A percentile compares a stretch with the other conserved stretches of the same genome.
phyloP scores from a whole-genome alignment of 768 basidiomycete genomes.

The Lactifluus rugatus region DNA sequence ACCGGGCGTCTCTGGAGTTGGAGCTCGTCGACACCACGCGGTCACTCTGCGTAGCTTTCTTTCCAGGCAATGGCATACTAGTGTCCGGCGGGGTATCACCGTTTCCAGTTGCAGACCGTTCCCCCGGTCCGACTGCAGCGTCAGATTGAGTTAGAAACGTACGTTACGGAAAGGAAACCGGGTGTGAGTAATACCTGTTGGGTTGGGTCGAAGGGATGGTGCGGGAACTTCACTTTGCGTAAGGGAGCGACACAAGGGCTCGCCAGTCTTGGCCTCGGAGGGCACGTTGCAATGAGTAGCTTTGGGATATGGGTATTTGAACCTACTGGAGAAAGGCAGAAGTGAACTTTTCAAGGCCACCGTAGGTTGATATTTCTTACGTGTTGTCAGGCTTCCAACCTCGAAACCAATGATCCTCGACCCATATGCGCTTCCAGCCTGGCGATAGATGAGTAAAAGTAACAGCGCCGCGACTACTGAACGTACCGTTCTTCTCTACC shows the following conservation, averaged over 20 bases:
- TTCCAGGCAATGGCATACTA: not conserved
- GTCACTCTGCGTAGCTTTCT: not conserved
- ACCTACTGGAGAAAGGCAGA: constrained; percentile 19
- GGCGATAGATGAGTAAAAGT: not conserved
- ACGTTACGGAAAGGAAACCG: not conserved
- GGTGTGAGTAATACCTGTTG: constrained; percentile 25
- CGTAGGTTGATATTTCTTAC: not conserved
- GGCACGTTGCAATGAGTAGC: constrained; percentile 33
- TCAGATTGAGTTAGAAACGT: not conserved
- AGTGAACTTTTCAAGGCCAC: not conserved
- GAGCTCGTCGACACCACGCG: not conserved
- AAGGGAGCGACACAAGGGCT: constrained; percentile 33
- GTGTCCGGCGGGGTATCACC: not conserved
- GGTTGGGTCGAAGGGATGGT: constrained; percentile 22
- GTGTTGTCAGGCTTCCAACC: not conserved
- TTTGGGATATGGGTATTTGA: constrained; percentile 32
- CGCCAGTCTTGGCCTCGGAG: constrained; percentile 30
- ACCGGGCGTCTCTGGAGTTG: not conserved
- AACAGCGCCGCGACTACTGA: not conserved
- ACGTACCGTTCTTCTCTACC: constrained; percentile 37
- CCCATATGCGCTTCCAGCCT: constrained; percentile 40
- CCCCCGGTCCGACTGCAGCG: constrained; percentile 16
- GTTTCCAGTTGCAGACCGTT: constrained; percentile 16
- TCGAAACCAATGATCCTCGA: constrained; percentile 35
- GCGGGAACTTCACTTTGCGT: constrained; percentile 26